Base-by-base conservation (phyloP, 1,139 yeast genomes). In the Lodderomyces theae region DNA sequence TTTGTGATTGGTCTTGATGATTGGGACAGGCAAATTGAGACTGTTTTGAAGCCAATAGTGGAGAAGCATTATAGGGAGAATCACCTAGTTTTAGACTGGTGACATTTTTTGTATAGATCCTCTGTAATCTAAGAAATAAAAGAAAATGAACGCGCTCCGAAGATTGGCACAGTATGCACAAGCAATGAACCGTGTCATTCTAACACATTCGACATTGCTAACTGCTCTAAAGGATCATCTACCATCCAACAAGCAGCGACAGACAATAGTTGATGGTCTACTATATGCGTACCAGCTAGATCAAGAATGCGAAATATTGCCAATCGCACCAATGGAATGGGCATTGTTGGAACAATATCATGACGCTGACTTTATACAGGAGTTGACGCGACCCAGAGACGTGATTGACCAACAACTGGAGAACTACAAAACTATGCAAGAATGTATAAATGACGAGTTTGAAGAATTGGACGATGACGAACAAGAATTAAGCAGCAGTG, bases 171-270 rank as follows among this genome's bases (percentile, higher is more conserved):
- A n/a, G n/a, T n/a, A n/a, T n/a, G n/a, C n/a, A n/a, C 8, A 5
- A 19, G 5, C 22, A 28, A 28, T 32, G 35, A 32, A 32, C 24
- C 26, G 12, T 4, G 19, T 32, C 8, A 13, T 32, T 12, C 24
- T 32, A 8, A n/a, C 25, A 4, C 18, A 32, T 32, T 32, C 35
- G 12, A 17, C 21, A 12, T 22, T 34, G 15, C 3, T 52, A 9
- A 51, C 70, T 0, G 41, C 50, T 5, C 47, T 72, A 5, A 52
- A 63, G 16, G 82, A 79, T 45, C 49, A 60, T 23, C 59, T 79
- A 2, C 85, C 85, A 0, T 65, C 83, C 0, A 80, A 80, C 49
- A 53, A 54, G 10, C 77, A 73, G 1, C 58, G 86, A 9, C 77
- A 78, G 9, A 61, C 75, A 2, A 56, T 78, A 17, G 74, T 77